phyloP scores from a whole-genome alignment of 495 filamentous ascomycete genomes.

The Daldinia bambusicola region DNA sequence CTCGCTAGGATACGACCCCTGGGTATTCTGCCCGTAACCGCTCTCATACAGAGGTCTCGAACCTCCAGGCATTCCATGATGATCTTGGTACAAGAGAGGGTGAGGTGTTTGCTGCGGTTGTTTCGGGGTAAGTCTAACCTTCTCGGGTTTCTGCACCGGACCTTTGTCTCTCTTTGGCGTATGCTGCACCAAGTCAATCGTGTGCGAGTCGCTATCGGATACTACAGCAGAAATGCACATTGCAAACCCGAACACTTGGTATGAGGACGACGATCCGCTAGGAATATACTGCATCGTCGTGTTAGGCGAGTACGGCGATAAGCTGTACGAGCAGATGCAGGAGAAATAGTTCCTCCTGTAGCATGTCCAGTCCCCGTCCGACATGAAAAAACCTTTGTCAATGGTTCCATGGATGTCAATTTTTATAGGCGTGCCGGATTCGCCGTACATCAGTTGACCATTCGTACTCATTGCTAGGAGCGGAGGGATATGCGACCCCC shows the following conservation, averaged over 20 bases:
- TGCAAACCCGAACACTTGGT: slow-evolving; percentile 73
- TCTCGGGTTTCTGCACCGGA: slow-evolving; percentile 79
- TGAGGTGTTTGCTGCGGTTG: slow-evolving; percentile 63
- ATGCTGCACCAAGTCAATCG: slow-evolving; percentile 90
- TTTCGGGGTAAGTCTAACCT: slow-evolving; percentile 74
- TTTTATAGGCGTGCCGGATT: slow-evolving; percentile 64
- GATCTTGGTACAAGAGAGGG: slow-evolving; percentile 49
- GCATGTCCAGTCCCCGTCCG: slow-evolving; percentile 92
- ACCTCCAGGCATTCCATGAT: slow-evolving; percentile 51
- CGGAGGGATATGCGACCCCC: slow-evolving; percentile 64
- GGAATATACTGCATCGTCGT: slow-evolving; percentile 54
- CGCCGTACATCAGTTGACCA: slow-evolving; percentile 67
- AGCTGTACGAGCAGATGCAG: slow-evolving; percentile 81
- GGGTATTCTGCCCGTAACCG: slow-evolving; percentile 50
- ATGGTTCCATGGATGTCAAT: slow-evolving; percentile 86
- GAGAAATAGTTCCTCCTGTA: slow-evolving; percentile 96
- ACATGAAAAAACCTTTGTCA: slow-evolving; percentile 91
- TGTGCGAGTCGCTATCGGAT: slow-evolving; percentile 78
- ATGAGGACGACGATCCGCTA: slow-evolving; percentile 50
- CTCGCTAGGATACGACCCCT: slow-evolving; percentile 60
- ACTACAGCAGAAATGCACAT: slow-evolving; percentile 91
- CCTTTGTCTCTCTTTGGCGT: slow-evolving; percentile 96
- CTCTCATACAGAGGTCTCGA: slow-evolving; percentile 54
- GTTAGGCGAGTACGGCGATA: slow-evolving; percentile 60
- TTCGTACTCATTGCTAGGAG: slow-evolving; percentile 67